These are phyloP conservation scores for Glycine tomentella DNA, from an alignment of 306 rosid genomes.

Conservation along the genomic window DNA sequence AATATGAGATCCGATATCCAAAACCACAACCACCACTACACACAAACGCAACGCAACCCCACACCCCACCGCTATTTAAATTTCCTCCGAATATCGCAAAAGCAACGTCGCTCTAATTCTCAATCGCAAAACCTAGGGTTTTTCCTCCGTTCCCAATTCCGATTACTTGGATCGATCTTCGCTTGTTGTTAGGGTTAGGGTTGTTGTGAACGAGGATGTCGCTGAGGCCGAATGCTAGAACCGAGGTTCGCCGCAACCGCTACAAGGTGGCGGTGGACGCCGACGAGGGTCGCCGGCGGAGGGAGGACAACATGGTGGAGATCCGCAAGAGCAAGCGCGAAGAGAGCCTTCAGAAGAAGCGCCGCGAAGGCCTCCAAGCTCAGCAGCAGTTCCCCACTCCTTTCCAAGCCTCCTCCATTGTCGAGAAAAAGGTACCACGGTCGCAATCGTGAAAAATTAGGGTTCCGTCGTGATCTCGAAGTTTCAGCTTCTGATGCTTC, in stretches of 20 bases:
- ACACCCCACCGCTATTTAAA: slow-evolving; percentile 48
- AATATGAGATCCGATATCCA: slow-evolving; percentile 5
- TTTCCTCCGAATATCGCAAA: slow-evolving; percentile 34
- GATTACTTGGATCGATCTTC: background rate
- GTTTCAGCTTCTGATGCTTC: background rate
- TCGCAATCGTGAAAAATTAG: background rate
- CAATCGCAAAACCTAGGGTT: slow-evolving; percentile 54
- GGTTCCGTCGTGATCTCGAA: slow-evolving; percentile 38
- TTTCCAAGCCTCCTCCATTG: slow-evolving; percentile 57
- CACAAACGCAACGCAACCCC: slow-evolving; percentile 7
- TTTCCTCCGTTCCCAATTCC: slow-evolving; percentile 32
- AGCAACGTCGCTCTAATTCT: slow-evolving; percentile 37
- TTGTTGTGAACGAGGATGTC: slow-evolving; percentile 56
- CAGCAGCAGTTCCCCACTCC: slow-evolving; percentile 70
- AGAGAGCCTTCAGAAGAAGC: slow-evolving; percentile 88
- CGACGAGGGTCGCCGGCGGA: slow-evolving; percentile 88
- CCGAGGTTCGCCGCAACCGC: slow-evolving; percentile 93
- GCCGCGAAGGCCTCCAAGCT: slow-evolving; percentile 85
- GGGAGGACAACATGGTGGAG: slow-evolving; percentile 95
- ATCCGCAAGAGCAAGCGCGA: slow-evolving; percentile 94
- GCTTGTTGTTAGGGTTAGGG: slow-evolving; percentile 24
- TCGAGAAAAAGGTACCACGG: slow-evolving; percentile 71
- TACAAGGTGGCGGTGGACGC: slow-evolving; percentile 94
- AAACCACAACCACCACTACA: slow-evolving; percentile 23
- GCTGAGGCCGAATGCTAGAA: slow-evolving; percentile 82